Conservation (phyloP, 2,329 filamentous ascomycete species). For the Aspergillus viridinutans region DNA sequence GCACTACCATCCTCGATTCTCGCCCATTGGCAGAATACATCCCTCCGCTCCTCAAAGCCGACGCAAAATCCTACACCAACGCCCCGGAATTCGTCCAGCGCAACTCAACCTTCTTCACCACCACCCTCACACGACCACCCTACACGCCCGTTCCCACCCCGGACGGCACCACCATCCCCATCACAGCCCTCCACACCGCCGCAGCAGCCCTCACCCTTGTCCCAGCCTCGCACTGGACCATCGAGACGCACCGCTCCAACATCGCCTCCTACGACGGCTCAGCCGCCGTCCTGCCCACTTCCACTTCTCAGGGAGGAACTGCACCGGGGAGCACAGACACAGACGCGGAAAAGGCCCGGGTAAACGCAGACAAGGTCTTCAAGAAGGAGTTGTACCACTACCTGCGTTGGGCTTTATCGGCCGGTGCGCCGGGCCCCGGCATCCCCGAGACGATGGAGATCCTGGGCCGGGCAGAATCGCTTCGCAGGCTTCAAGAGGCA, state of each 20-base stretch:
- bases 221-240: conserved; percentile 38
- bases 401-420: conserved; percentile 54
- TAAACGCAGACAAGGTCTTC: conserved; percentile 30
- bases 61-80: conserved; percentile 56
- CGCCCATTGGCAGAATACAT: conserved; percentile 47
- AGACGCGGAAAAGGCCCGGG: conserved; percentile 16
- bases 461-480: conserved; percentile 50
- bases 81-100: conserved; percentile 53
- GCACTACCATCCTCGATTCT: conserved; percentile 25
- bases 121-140: conserved; percentile 23
- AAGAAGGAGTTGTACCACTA: conserved; percentile 51
- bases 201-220: conserved; percentile 42
- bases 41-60: conserved; percentile 47
- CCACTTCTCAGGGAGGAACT: not conserved
- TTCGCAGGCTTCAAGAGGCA: conserved; percentile 43
- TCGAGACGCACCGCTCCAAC: conserved; percentile 37
- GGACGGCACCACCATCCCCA: conserved; percentile 20
- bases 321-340: conserved; percentile 11
- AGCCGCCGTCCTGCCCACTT: conserved; percentile 6
- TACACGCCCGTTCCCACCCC: conserved; percentile 21
- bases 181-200: conserved; percentile 41
- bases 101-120: conserved; percentile 56
- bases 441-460: conserved; percentile 53
- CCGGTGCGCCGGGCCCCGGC: conserved; percentile 50
- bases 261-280: conserved; percentile 34